Evolutionary conservation across 1,284 basidiomycete genomes (phyloP), one percentile per base, ranked within the genome.

Genomic region (Schizopora paradoxa): DNA sequence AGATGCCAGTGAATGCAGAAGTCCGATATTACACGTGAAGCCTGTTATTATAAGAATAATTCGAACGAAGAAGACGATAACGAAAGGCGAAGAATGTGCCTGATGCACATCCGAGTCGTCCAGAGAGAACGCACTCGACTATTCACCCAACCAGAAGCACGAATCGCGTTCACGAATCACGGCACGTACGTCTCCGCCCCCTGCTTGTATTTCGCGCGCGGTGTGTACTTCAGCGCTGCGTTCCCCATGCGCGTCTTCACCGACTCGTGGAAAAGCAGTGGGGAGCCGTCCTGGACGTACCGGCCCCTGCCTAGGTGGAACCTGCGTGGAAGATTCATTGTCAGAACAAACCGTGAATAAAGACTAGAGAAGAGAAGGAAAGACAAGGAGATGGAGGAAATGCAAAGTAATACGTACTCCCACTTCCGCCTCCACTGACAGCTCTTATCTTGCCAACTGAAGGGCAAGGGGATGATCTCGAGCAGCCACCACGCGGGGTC

Each of bases 211-310:
- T 47, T 53, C 26, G 79, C 79, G 25, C 62, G 64, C 1, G 79
- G 79, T 18, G 55, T 66, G 56, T 82, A 82, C 39, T 68, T 67
- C 48, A 76, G 56, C 13, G 48, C 51, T 26, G 58, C 35, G 48
- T 70, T 63, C 14, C 64, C 58, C 66, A 76, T 76, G 14, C 79
- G 68, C 43, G 68, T 57, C 58, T 69, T 65, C 22, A 82, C 79
- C 4, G 72, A 73, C 27, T 61, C 52, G 55, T 82, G 79, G 56
- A 82, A 75, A 16, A 47, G 36, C 5, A 65, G 64, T 5, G 77
- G 75, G 5, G 64, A 50, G 6, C 47, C 44, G 38, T 66, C 64
- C 5, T 61, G 55, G 31, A 81, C 69, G 21, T 59, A 57, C 10
- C 79, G 62, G 0, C 77, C 78, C 35, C 62, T 61, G 2, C 77